phyloP scores from a whole-genome alignment of 805 yeast species.

The Schwanniomyces pseudopolymorphus region DNA sequence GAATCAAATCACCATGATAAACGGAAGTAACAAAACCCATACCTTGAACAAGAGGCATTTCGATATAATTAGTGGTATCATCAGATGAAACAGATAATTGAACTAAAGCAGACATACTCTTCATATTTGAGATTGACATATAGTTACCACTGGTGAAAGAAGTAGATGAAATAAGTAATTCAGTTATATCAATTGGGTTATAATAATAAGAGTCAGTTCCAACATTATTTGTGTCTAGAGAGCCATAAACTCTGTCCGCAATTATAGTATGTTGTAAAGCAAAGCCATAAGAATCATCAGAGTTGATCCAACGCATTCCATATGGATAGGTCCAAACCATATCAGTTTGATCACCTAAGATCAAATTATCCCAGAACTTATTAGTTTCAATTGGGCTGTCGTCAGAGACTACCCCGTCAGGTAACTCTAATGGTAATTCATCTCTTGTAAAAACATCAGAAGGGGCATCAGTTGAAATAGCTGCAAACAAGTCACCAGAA shows the following conservation, averaged over 20 bases:
- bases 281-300: slow-evolving; percentile 47
- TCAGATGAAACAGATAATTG: slow-evolving; percentile 33
- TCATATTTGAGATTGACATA: slow-evolving; percentile 47
- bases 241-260: slow-evolving; percentile 46
- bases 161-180: slow-evolving; percentile 55
- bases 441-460: slow-evolving; percentile 45
- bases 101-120: slow-evolving; percentile 51
- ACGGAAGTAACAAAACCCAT: slow-evolving; percentile 77
- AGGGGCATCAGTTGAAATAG: slow-evolving; percentile 33
- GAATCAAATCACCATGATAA: slow-evolving; percentile 48
- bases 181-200: slow-evolving; percentile 57
- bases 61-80: slow-evolving; percentile 38
- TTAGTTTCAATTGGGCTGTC: slow-evolving; percentile 61
- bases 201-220: slow-evolving; percentile 48
- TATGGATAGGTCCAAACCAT: slow-evolving; percentile 70
- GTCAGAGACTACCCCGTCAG: slow-evolving; percentile 45
- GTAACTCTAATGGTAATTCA: slow-evolving; percentile 44
- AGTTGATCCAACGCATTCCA: slow-evolving; percentile 53
- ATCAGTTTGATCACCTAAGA: slow-evolving; percentile 53
- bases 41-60: slow-evolving; percentile 73
- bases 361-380: slow-evolving; percentile 69
- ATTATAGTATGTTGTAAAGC: slow-evolving; percentile 59
- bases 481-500: slow-evolving; percentile 47
- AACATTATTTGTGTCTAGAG: slow-evolving; percentile 41
- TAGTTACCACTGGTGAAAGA: slow-evolving; percentile 41